These are phyloP conservation scores for Clausena lansium DNA, from an alignment of 345 rosid species.

Conservation along the genomic window DNA sequence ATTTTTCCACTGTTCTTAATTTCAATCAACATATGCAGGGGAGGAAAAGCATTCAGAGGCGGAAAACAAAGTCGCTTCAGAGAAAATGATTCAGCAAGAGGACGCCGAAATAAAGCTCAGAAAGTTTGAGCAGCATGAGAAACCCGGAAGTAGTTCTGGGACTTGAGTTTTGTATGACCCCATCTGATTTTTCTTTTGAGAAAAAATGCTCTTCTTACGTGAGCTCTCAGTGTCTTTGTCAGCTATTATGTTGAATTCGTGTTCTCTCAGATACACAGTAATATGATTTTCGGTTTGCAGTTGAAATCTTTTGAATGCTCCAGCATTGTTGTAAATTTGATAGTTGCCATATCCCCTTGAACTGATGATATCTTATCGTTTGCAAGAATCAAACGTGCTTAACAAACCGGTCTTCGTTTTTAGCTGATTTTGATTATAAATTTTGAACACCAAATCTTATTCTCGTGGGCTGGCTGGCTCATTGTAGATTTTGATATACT, in stretches of 20 bases:
- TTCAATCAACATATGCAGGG: conserved; percentile 39
- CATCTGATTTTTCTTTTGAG: not conserved
- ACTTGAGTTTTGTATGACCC: conserved; percentile 7
- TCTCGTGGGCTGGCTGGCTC: not conserved
- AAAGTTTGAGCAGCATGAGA: conserved; percentile 34
- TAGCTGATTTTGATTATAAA: no score
- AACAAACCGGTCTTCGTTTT: no score
- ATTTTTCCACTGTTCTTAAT: not conserved
- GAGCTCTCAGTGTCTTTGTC: not conserved
- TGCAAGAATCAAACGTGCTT: not conserved
- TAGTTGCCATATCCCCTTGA: not conserved
- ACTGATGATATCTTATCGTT: not conserved
- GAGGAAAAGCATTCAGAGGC: conserved; percentile 65
- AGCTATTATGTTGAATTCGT: not conserved
- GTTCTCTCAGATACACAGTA: not conserved
- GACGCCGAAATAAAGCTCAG: conserved; percentile 66
- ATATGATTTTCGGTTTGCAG: not conserved
- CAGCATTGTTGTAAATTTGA: not conserved
- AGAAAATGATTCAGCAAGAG: conserved; percentile 42
- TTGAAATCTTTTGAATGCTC: not conserved
- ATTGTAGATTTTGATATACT: not conserved
- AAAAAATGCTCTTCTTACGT: not conserved
- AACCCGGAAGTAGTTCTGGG: not conserved
- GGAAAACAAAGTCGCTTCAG: conserved; percentile 63
- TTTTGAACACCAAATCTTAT: not conserved